Base-by-base conservation (phyloP, 1,139 yeast genomes). In the Candida freyschussii region DNA sequence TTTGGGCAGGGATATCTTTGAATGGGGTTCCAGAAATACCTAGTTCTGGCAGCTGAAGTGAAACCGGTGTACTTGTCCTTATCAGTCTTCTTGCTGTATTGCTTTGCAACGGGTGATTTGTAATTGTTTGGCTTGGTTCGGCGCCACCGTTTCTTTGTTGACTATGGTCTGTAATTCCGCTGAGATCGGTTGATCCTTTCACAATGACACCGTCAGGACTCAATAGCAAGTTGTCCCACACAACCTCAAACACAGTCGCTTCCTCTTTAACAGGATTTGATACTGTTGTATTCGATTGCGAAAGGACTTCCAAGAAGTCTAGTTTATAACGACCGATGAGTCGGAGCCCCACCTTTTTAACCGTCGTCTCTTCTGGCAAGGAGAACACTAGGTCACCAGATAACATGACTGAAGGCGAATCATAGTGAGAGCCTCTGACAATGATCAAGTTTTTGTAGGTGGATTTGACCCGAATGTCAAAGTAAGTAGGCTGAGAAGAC, bases 141-240 rank as follows among this genome's bases (percentile, higher is more conserved):
- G 20, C 11, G 23, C 6, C 21, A 21, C n/a, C 19, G 29, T 11
- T 4, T 23, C 21, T n/a, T 17, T 19, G 14, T 26, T 16, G 19
- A 18, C 9, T n/a, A n/a, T n/a, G 15, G 20, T 10, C 26, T n/a
- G n/a, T n/a, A n/a, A n/a, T n/a, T n/a, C n/a, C n/a, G n/a, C n/a
- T n/a, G n/a, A n/a, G n/a, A n/a, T n/a, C n/a, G 5, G 32, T 6
- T 11, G 23, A n/a, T 1, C 78, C 77, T 39, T 57, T 63, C 4
- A 48, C 45, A 2, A 75, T 53, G 2, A 44, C 44, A 0, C 85
- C 86, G 6, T 65, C 59, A 1, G 70, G 54, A 24, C 58, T 52
- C 4, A 67, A 60, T 27, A 80, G 57, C 17, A 80, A 55, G 45
- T 80, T 79, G 29, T 67, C 66, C 89, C 89, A 80, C 12, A 59